A percentile compares a stretch with the other conserved stretches of the same genome.
Conservation (phyloP, 2,329 filamentous ascomycete genomes). For the Claviceps sorghi region DNA sequence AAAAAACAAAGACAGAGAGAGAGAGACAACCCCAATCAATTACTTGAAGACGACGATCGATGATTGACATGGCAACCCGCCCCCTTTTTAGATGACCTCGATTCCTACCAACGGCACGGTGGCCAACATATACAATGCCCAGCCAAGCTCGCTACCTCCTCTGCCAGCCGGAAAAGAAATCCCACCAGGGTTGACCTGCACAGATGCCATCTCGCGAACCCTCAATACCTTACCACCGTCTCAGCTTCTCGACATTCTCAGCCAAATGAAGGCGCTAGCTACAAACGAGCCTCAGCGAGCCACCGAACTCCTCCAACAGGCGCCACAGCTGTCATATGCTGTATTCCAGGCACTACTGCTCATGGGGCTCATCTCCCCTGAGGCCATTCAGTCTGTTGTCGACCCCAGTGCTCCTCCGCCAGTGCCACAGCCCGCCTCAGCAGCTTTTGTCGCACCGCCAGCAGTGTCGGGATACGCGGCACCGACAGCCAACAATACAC, state of each 20-base stretch:
- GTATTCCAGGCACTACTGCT: conserved; percentile 88
- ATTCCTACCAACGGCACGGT: conserved; percentile 20
- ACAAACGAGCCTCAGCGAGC: conserved; percentile 68
- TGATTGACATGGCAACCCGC: neutral
- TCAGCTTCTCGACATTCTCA: conserved; percentile 83
- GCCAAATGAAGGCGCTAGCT: conserved; percentile 88
- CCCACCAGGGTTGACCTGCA: conserved; percentile 65
- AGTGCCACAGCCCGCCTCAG: conserved; percentile 14
- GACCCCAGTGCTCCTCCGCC: conserved; percentile 38
- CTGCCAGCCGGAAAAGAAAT: conserved; percentile 76
- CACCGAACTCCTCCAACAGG: conserved; percentile 71
- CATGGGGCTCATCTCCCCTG: conserved; percentile 81
- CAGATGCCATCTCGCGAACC: conserved; percentile 84
- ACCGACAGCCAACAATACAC: conserved; percentile 29
- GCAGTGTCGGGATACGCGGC: conserved; percentile 23
- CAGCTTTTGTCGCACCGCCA: conserved; percentile 20
- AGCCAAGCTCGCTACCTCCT: conserved; percentile 50
- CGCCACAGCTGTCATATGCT: conserved; percentile 85
- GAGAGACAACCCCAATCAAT: neutral
- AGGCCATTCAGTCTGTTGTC: conserved; percentile 67
- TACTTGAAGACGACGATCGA: neutral
- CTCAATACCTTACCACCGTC: conserved; percentile 73
- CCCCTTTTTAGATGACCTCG: conserved; percentile 7
- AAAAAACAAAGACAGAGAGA: neutral
- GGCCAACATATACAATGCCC: conserved; percentile 17